Evolutionary conservation across 2,329 filamentous ascomycete genomes (phyloP), one percentile per base, ranked within the genome.

Genomic region (Sporothrix inflata): DNA sequence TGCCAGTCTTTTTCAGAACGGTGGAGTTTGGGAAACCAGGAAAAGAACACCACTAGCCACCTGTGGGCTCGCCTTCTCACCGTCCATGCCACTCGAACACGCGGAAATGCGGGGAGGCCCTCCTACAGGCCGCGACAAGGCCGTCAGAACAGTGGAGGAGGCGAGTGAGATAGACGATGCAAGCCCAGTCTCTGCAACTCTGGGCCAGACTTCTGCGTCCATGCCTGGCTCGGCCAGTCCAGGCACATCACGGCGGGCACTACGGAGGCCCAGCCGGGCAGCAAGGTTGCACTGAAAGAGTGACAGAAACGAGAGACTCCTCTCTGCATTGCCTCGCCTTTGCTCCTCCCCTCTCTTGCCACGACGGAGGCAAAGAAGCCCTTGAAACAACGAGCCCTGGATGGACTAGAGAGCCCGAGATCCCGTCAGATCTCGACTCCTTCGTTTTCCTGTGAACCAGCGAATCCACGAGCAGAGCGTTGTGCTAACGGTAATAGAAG

Each of bases 41-140:
- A 63, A 24, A 63, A 42, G 38, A 63, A 42, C 38, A 42, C 38
- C 38, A 16, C 60, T 63, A 42, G 60, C 60, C 38, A 42, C 12
- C 34, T 60, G n/a, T 45, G 60, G 38, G 38, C n/a, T 42, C n/a
- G 60, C 9, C n/a, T 63, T 42, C 60, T 63, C 60, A 42, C 38
- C 19, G 19, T 38, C 21, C 63, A 27, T 16, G 21, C 40, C 42
- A 34, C 27, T 66, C n/a, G 6, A 63, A 45, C 24, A 42, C 51
- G 45, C 72, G 53, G 72, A 69, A 73, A 73, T 72, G 67, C 71
- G 71, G 71, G 71, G 71, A 73, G 71, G 21, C 12, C 42, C 42
- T 63, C 69, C 45, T 42, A 14, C 38, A 65, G 55, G 19, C 30
- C 30, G 30, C 7, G 55, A 40, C 30, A 40, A 40, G 55, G 55